A percentile compares a stretch with the other conserved stretches of the same genome.
Evolutionary conservation across 1,139 yeast genomes (phyloP).

Genomic region (Debaryomyces coudertii): DNA sequence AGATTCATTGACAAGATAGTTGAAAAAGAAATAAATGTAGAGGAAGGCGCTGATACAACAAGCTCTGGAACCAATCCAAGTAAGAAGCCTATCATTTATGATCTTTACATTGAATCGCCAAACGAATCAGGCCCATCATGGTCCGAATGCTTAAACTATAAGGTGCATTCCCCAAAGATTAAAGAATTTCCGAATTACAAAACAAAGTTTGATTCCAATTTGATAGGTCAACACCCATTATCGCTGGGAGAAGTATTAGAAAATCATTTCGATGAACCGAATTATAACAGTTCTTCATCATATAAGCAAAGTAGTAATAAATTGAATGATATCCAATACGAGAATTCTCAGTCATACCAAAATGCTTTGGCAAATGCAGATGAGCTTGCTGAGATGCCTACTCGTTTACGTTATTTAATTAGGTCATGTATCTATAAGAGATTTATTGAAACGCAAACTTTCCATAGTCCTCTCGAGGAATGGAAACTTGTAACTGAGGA

Average conservation of each 20-base stretch:
- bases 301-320: conserved; percentile 16
- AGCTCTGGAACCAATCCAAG: conserved; percentile 11
- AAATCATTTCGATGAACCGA: conserved; percentile 1
- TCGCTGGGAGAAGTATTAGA: conserved; percentile 12
- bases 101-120: conserved; percentile 37
- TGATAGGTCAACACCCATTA: conserved; percentile 23
- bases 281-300: conserved; percentile 14
- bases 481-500: conserved; percentile 65
- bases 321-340: conserved; percentile 36
- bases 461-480: conserved; percentile 21
- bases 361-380: conserved; percentile 33
- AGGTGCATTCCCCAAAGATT: conserved; percentile 46
- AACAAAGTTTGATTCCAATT: conserved; percentile 38
- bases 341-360: conserved; percentile 33
- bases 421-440: conserved; percentile 54
- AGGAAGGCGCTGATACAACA: conserved; percentile 12
- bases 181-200: conserved; percentile 51
- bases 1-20: conserved; percentile 51
- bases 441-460: conserved; percentile 32
- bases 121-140: conserved; percentile 52
- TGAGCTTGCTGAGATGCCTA: conserved; percentile 51
- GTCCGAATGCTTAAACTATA: conserved; percentile 49
- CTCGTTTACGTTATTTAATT: conserved; percentile 49
- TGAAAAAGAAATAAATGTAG: conserved; percentile 20
- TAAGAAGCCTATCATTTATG: conserved; percentile 20